Evolutionary conservation across 495 filamentous ascomycete genomes (phyloP).

Genomic region (Xylaria curta): DNA sequence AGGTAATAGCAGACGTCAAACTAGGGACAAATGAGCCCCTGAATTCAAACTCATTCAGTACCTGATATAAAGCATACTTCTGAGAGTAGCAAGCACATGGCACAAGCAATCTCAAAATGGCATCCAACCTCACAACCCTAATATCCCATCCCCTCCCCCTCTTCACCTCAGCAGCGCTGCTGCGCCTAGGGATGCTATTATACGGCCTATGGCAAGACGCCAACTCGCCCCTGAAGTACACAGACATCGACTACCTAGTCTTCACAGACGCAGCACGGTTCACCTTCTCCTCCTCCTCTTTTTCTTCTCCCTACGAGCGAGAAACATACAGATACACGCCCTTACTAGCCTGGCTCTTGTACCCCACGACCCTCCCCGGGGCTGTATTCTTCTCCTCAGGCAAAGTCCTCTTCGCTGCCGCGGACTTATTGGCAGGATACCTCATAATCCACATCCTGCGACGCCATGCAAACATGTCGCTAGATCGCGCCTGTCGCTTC

Average conservation of each 20-base stretch:
- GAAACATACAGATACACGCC: slow-evolving; percentile 98
- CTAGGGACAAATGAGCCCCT: not conserved
- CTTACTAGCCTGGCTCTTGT: slow-evolving; percentile 84
- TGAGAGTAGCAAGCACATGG: not conserved
- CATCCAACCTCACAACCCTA: slow-evolving; percentile 33
- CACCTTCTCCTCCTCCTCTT: slow-evolving; percentile 45
- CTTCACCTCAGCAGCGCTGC: slow-evolving; percentile 69
- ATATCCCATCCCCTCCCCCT: slow-evolving; percentile 57
- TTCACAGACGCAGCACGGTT: slow-evolving; percentile 96
- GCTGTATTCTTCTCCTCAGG: slow-evolving; percentile 78
- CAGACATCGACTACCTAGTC: slow-evolving; percentile 98
- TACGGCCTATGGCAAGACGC: slow-evolving; percentile 94
- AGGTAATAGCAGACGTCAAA: not conserved
- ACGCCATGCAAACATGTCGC: slow-evolving; percentile 40
- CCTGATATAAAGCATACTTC: not conserved
- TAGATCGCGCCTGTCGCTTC: slow-evolving; percentile 67
- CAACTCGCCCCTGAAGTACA: slow-evolving; percentile 91
- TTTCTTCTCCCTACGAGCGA: slow-evolving; percentile 74
- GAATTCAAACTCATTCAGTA: not conserved
- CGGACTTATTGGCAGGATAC: slow-evolving; percentile 87
- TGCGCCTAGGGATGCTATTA: slow-evolving; percentile 74
- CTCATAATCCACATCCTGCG: slow-evolving; percentile 71
- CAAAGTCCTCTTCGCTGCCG: slow-evolving; percentile 83
- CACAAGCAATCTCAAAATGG: not conserved
- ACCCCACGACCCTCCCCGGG: slow-evolving; percentile 74